Percentiles rank a stretch among this genome's conserved stretches.
Conservation (phyloP, 2,329 filamentous ascomycete genomes). For the Dichotomopilus funicola region DNA sequence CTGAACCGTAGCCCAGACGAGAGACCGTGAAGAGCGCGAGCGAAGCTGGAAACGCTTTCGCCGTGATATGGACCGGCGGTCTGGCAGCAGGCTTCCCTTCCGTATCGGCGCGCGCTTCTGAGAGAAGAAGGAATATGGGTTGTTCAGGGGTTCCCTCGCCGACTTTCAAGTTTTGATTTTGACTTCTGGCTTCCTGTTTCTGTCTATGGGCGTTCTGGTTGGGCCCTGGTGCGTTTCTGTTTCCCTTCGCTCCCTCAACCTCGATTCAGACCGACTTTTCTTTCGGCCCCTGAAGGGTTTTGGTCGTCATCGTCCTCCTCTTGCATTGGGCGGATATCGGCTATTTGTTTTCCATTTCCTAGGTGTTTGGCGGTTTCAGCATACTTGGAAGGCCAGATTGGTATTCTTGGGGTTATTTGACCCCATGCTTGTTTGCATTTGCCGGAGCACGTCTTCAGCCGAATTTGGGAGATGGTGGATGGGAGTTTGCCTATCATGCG, state of each 20-base stretch:
- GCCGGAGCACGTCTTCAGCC: not conserved
- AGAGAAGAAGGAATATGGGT: not conserved
- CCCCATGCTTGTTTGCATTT: not conserved
- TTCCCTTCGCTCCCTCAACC: not conserved
- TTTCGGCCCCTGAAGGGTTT: not conserved
- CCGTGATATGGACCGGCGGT: conserved; percentile 10
- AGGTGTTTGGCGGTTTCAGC: not conserved
- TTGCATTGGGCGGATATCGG: conserved; percentile 9
- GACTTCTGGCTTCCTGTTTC: not conserved
- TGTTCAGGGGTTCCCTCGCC: not conserved
- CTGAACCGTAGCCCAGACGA: conserved; percentile 40
- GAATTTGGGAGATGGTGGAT: not conserved
- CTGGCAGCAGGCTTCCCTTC: conserved; percentile 12
- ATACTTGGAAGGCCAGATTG: conserved; percentile 2
- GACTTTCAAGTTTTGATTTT: not conserved
- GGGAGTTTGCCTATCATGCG: no score
- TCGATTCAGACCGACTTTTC: not conserved
- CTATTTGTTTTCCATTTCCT: not conserved
- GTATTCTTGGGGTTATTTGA: not conserved
- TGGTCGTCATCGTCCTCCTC: not conserved
- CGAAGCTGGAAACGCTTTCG: conserved; percentile 36
- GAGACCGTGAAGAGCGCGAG: conserved; percentile 44
- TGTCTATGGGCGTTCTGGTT: not conserved
- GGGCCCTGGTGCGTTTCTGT: conserved; percentile 15
- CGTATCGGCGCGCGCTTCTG: conserved; percentile 16